Conservation (phyloP, 345 rosid species). For the Excoecaria cochinchinensis region DNA sequence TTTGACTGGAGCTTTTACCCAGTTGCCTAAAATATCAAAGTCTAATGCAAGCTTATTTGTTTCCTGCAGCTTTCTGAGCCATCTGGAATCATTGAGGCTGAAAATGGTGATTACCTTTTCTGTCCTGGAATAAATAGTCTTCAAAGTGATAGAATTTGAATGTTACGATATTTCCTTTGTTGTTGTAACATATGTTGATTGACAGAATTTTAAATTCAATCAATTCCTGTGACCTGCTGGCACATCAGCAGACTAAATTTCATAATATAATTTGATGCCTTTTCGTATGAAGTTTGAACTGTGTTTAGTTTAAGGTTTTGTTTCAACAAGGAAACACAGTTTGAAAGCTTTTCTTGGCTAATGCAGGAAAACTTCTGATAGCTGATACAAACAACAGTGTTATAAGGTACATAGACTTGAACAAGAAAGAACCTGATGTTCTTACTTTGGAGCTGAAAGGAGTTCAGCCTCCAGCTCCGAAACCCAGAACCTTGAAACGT, state of each 20-base stretch:
- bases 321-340: neutral
- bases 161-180: neutral
- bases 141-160: neutral
- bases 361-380: slow-evolving; percentile 68
- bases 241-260: too few relatives aligned
- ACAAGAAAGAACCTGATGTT: slow-evolving; percentile 50
- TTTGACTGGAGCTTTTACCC: slow-evolving; percentile 1
- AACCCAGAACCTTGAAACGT: slow-evolving; percentile 63
- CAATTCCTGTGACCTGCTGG: neutral
- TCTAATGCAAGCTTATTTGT: slow-evolving; percentile 11
- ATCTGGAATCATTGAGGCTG: slow-evolving; percentile 72
- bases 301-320: neutral
- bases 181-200: neutral
- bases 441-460: slow-evolving; percentile 80
- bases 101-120: slow-evolving; percentile 53
- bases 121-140: neutral
- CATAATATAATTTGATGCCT: neutral
- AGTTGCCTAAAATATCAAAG: slow-evolving; percentile 15
- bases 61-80: slow-evolving; percentile 88
- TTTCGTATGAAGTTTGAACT: neutral
- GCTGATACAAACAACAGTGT: slow-evolving; percentile 91
- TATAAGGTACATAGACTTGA: slow-evolving; percentile 68
- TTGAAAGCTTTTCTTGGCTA: slow-evolving; percentile 12
- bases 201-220: neutral
- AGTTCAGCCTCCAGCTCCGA: slow-evolving; percentile 67